phyloP scores from a whole-genome alignment of 495 filamentous ascomycete genomes.

The Cercophora scortea region DNA sequence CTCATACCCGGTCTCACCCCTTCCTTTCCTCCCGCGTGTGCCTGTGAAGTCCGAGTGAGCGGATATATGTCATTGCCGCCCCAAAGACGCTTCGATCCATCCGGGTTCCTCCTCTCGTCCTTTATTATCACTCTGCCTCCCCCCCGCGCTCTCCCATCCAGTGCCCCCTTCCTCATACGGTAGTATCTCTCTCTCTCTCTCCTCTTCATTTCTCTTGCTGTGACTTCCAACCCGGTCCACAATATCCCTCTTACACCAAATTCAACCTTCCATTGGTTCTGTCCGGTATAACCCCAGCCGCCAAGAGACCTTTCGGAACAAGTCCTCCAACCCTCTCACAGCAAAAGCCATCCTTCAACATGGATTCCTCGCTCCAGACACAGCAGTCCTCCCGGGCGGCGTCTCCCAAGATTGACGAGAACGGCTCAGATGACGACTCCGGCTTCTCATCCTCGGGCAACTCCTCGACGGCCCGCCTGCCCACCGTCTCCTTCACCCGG shows the following conservation, averaged over 20 bases:
- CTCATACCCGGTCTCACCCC: no score
- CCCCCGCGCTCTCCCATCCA: slow-evolving; percentile 4
- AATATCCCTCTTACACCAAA: no score
- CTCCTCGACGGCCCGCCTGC: slow-evolving; percentile 41
- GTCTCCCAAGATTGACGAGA: slow-evolving; percentile 28
- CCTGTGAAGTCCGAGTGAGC: no score
- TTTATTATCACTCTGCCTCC: slow-evolving; percentile 17
- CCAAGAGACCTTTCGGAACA: no score
- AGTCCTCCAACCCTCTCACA: neutral
- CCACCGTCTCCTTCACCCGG: slow-evolving; percentile 69
- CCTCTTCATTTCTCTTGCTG: neutral
- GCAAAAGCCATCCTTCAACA: slow-evolving; percentile 9
- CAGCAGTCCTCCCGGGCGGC: slow-evolving; percentile 23
- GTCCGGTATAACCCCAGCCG: neutral
- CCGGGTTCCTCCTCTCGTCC: neutral
- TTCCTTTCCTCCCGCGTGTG: no score
- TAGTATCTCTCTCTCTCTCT: neutral
- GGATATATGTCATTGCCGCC: no score
- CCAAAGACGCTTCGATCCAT: neutral
- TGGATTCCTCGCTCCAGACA: slow-evolving; percentile 17
- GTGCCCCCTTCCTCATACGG: neutral
- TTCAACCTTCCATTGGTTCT: neutral
- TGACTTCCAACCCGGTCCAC: neutral
- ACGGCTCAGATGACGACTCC: slow-evolving; percentile 67
- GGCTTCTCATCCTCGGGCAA: slow-evolving; percentile 71